A percentile compares a stretch with the other conserved stretches of the same genome.
Conservation (phyloP, 768 basidiomycete genomes). For the Mycena epipterygia region DNA sequence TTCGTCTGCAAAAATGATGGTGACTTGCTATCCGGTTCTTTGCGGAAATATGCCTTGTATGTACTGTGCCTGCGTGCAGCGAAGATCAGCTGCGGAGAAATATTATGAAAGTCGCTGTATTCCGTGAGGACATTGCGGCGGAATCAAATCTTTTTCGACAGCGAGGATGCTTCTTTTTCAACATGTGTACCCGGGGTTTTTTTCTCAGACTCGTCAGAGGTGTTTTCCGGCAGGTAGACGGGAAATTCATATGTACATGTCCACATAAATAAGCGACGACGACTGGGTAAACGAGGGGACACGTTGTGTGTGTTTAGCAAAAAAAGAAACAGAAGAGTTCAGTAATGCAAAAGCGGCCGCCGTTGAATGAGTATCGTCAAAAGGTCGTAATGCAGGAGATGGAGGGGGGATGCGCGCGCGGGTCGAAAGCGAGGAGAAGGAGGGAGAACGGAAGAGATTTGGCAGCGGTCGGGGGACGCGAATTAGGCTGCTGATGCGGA, state of each 20-base stretch:
- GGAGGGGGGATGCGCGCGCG: constrained; percentile 4
- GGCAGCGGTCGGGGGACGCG: constrained; percentile 15
- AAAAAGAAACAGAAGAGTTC: constrained; percentile 42
- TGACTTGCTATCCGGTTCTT: constrained; percentile 12
- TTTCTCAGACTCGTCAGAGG: constrained; percentile 38
- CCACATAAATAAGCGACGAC: constrained; percentile 48
- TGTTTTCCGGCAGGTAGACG: constrained; percentile 43
- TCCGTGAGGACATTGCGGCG: constrained; percentile 33
- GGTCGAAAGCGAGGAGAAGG: constrained; percentile 25
- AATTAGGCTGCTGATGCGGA: constrained; percentile 28
- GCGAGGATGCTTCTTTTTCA: constrained; percentile 45
- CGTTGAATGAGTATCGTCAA: constrained; percentile 7
- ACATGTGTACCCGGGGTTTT: constrained; percentile 32
- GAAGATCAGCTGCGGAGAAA: constrained; percentile 34
- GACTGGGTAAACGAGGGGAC: constrained; percentile 42
- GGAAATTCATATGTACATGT: constrained; percentile 51
- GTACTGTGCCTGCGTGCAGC: background rate
- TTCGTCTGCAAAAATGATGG: constrained; percentile 37
- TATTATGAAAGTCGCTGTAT: constrained; percentile 21
- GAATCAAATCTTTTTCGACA: constrained; percentile 49
- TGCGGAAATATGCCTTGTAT: constrained; percentile 32
- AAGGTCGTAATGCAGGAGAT: constrained; percentile 13
- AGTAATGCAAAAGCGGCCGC: constrained; percentile 26
- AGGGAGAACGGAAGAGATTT: constrained; percentile 9
- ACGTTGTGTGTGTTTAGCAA: constrained; percentile 18